Evolutionary conservation across 192 early-diverging fungal genomes (phyloP).

Genomic region (Coemansia sp.): DNA sequence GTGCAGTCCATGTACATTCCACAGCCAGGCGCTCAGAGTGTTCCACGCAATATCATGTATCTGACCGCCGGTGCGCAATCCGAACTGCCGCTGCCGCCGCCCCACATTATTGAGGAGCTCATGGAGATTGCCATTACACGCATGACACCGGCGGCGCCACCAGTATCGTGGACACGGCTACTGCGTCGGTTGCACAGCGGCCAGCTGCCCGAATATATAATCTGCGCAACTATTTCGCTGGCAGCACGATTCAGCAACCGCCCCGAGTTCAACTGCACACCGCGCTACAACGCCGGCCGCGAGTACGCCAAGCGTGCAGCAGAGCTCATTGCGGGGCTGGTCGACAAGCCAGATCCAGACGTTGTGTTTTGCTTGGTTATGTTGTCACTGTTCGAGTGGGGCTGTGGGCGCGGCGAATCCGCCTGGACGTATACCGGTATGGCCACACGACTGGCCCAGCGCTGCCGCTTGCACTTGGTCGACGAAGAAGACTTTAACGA

Average conservation of each 20-base stretch:
- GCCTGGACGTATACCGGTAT: constrained; percentile 53
- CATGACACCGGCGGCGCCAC: constrained; percentile 36
- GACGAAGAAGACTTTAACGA: constrained; percentile 54
- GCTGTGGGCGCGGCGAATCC: constrained; percentile 53
- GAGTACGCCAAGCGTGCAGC: constrained; percentile 49
- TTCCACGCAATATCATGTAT: constrained; percentile 11
- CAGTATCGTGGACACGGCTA: constrained; percentile 32
- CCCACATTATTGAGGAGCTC: constrained; percentile 42
- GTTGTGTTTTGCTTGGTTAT: constrained; percentile 45
- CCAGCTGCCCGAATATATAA: constrained; percentile 44
- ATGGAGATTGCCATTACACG: constrained; percentile 45
- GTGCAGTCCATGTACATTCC: constrained; percentile 9
- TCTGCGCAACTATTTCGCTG: constrained; percentile 38
- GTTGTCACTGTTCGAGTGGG: constrained; percentile 53
- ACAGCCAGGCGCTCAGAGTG: constrained; percentile 1
- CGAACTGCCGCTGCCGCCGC: constrained; percentile 28
- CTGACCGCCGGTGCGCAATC: neutral
- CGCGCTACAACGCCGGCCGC: constrained; percentile 48
- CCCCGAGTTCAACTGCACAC: constrained; percentile 47
- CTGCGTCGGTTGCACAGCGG: constrained; percentile 41
- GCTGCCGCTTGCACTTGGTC: constrained; percentile 46
- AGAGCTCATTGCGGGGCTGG: constrained; percentile 40
- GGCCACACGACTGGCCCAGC: constrained; percentile 50
- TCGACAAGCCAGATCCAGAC: constrained; percentile 50
- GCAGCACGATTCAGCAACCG: constrained; percentile 47